phyloP scores from a whole-genome alignment of 768 basidiomycete genomes.

The Sarcomyxa edulis region DNA sequence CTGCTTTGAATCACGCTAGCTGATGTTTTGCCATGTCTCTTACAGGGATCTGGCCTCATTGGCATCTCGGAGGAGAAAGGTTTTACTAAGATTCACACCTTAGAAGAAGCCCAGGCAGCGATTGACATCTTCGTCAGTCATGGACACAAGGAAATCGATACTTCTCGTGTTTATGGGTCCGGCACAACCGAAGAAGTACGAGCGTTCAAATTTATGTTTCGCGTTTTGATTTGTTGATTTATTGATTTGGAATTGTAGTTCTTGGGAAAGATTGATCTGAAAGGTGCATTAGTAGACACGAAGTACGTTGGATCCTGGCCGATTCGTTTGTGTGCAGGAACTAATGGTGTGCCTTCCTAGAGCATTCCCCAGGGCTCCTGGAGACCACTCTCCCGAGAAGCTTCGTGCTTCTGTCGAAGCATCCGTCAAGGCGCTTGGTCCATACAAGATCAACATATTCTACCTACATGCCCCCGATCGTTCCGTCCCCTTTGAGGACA shows the following conservation, averaged over 20 bases:
- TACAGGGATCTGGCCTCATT: conserved; percentile 39
- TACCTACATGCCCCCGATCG: conserved; percentile 46
- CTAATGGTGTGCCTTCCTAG: too few relatives aligned
- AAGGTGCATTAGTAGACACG: conserved; percentile 34
- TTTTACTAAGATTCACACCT: conserved; percentile 32
- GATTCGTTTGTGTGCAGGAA: not conserved
- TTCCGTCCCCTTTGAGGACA: conserved; percentile 39
- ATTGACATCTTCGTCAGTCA: conserved; percentile 34
- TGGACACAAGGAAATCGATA: conserved; percentile 38
- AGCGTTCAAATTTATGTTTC: not conserved
- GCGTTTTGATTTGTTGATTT: not conserved
- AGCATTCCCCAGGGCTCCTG: conserved; percentile 34
- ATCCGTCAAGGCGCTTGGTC: conserved; percentile 30
- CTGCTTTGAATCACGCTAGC: not conserved
- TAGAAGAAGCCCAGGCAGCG: conserved; percentile 38
- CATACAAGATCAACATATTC: conserved; percentile 36
- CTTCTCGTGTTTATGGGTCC: conserved; percentile 36
- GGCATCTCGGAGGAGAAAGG: too few relatives aligned
- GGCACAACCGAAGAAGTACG: conserved; percentile 41
- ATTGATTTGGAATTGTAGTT: conserved; percentile 26
- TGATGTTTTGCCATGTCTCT: not conserved
- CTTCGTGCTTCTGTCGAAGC: conserved; percentile 31
- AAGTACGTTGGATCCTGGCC: conserved; percentile 23
- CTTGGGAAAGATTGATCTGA: conserved; percentile 31
- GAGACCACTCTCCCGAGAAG: conserved; percentile 32